A percentile compares a stretch with the other conserved stretches of the same genome.
Conservation (phyloP, 768 basidiomycete genomes). For the Gelatoporia subvermispora region DNA sequence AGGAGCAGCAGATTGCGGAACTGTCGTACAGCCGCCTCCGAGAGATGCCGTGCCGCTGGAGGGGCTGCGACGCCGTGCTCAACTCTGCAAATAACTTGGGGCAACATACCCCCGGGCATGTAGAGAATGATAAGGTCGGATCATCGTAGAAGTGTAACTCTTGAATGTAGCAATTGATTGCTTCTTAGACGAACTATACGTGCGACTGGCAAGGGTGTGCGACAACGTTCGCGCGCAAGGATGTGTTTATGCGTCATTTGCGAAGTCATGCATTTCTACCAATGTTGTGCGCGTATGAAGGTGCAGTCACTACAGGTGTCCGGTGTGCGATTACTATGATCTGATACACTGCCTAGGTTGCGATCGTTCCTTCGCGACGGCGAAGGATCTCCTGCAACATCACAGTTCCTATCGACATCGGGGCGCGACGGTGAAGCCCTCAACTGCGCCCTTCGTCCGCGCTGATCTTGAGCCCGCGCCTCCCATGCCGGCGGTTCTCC, state of each 20-base stretch:
- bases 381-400: slow-evolving; percentile 47
- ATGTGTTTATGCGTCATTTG: slow-evolving; percentile 43
- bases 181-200: slow-evolving; percentile 30
- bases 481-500: slow-evolving; percentile 38
- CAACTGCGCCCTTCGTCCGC: slow-evolving; percentile 31
- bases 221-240: slow-evolving; percentile 32
- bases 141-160: slow-evolving; percentile 1
- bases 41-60: slow-evolving; percentile 54
- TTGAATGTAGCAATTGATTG: slow-evolving; percentile 4
- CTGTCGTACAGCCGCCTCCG: slow-evolving; percentile 45
- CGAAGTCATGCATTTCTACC: slow-evolving; percentile 43
- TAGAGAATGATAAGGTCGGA: slow-evolving; percentile 15
- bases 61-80: slow-evolving; percentile 46
- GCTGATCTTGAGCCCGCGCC: slow-evolving; percentile 26
- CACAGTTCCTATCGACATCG: slow-evolving; percentile 36
- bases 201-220: slow-evolving; percentile 59
- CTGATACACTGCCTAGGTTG: slow-evolving; percentile 39
- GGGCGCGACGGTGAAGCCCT: slow-evolving; percentile 29
- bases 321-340: no score
- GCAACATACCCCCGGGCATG: slow-evolving; percentile 43
- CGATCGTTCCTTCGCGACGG: slow-evolving; percentile 39
- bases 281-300: slow-evolving; percentile 46
- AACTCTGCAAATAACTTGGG: slow-evolving; percentile 49
- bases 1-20: slow-evolving; percentile 40
- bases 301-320: slow-evolving; percentile 28